Conservation (phyloP, 192 early-diverging fungal species). For the Pilaira anomala region DNA sequence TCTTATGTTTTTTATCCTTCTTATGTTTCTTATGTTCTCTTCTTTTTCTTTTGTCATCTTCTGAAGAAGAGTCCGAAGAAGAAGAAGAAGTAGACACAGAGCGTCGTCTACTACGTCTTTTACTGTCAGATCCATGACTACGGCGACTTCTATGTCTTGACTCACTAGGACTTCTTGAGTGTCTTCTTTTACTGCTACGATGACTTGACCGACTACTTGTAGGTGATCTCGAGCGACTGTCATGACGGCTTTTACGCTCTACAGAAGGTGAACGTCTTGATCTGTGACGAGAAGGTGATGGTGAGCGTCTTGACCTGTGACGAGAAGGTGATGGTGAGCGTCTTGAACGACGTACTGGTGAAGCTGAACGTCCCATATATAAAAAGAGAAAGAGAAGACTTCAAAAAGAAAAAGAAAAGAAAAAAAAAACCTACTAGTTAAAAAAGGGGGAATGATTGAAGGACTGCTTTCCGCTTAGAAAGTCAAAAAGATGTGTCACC, state of each 20-base stretch:
- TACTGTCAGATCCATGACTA: neutral
- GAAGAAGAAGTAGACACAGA: neutral
- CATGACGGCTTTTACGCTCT: no score
- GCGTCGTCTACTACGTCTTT: neutral
- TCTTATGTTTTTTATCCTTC: neutral
- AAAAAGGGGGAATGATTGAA: no score
- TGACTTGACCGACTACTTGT: neutral
- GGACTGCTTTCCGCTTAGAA: no score
- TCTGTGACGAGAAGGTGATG: neutral
- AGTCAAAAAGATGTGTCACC: no score
- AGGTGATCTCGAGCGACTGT: neutral
- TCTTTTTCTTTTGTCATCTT: neutral
- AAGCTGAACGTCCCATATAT: no score
- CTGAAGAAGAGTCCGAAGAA: neutral
- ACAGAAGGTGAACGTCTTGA: neutral
- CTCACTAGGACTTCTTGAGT: neutral
- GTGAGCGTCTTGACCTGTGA: slow-evolving; percentile 1
- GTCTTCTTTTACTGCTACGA: neutral
- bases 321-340: no score
- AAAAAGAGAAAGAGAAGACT: no score
- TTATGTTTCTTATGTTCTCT: slow-evolving; percentile 3
- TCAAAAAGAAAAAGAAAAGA: no score
- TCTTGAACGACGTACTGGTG: no score
- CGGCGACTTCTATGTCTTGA: neutral
- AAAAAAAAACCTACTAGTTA: no score